Base-by-base conservation (phyloP, 352 stramenopile genomes). In the Globisporangium cylindrosporum region DNA sequence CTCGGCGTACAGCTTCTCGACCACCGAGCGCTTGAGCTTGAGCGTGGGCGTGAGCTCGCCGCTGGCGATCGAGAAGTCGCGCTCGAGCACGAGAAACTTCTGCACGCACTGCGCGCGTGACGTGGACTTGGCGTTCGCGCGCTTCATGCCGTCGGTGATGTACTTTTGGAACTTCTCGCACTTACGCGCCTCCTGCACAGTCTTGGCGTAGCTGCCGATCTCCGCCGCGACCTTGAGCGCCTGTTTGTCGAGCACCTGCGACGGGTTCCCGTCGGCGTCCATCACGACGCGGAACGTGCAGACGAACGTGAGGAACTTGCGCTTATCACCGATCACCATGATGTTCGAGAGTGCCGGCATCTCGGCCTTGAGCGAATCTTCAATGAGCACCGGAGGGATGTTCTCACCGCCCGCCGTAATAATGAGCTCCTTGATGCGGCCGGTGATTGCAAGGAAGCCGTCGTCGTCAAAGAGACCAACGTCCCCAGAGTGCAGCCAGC, bases 381-480 rank as follows among this genome's bases (percentile, higher is more conserved):
- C 92, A 27, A 97, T 93, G 36, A 91, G 69, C 38, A 94, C 89
- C 6, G 94, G 92, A 6, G 94, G 81, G 24, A 98, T 81, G 72
- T 98, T 98, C 76, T 98, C 93, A 29, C 94, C 91, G 34, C 93
- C 92, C 4, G 92, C 90, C 7, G 92, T 98, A 74, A 97, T 96
- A 75, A 98, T 98, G 29, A 98, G 80, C 74, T 98, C 93, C 73
- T 98, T 98, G 74, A 98, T 97, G 20, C 94, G 87, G 18, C 93
- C 94, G 3, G 93, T 98, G 71, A 98, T 96, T 20, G 69, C 75
- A 53, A 97, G 70, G 71, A 98, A 98, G n/a, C 94, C 86, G 57
- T 92, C 84, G 18, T 88, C 72, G 51, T 97, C 90, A 12, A 96
- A 84, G 34, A 74, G 62, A 10, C 86, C 94, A 20, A 97, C 83